Percentiles rank a stretch among this genome's conserved stretches.
These are phyloP conservation scores for Diaporthe destruens DNA, from an alignment of 2,329 filamentous ascomycete species.

Conservation along the genomic window DNA sequence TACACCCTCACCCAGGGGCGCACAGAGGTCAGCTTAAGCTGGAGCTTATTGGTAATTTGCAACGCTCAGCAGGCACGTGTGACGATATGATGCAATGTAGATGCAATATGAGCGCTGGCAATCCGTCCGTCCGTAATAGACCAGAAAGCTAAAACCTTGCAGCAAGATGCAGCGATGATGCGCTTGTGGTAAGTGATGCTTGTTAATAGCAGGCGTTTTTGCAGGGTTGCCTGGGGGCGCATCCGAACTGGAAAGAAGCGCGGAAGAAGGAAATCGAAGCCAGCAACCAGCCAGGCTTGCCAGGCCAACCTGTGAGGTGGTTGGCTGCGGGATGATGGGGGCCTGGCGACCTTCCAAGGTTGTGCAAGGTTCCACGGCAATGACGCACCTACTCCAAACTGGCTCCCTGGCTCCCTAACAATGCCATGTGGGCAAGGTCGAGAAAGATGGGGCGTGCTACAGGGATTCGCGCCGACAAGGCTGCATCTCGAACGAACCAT, in stretches of 20 bases:
- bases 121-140: background rate
- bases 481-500: slow-evolving; percentile 38
- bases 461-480: slow-evolving; percentile 42
- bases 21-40: background rate
- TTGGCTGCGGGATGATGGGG: slow-evolving; percentile 27
- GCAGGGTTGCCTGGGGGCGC: slow-evolving; percentile 15
- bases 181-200: slow-evolving; percentile 14
- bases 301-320: slow-evolving; percentile 14
- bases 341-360: slow-evolving; percentile 29
- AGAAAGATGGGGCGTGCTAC: slow-evolving; percentile 34
- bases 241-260: slow-evolving; percentile 26
- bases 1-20: background rate
- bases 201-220: background rate
- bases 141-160: background rate
- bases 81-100: slow-evolving; percentile 39
- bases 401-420: slow-evolving; percentile 35
- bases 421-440: slow-evolving; percentile 40
- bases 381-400: slow-evolving; percentile 38
- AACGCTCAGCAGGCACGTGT: slow-evolving; percentile 29
- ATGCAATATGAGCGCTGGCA: slow-evolving; percentile 22
- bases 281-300: background rate
- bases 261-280: slow-evolving; percentile 31
- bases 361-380: slow-evolving; percentile 36
- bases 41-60: slow-evolving; percentile 14
- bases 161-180: slow-evolving; percentile 12